Evolutionary conservation across 257 asterid species (phyloP), one percentile per base, ranked within the genome.

Genomic region (Nicotiana obtusifolia): DNA sequence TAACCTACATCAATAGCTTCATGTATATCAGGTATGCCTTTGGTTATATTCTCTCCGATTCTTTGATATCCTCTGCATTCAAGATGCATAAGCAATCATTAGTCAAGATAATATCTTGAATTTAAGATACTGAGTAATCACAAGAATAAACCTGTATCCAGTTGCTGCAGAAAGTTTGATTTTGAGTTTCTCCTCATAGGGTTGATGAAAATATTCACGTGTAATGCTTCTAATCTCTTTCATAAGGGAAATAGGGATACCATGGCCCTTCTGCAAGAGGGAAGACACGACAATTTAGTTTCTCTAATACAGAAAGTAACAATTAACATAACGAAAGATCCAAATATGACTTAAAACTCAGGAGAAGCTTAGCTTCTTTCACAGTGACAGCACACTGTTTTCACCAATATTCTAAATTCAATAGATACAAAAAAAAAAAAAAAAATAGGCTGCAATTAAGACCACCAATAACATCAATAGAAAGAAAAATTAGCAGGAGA

Each of bases 1-100:
- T 66, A 82, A 86, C 97, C 81, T 89, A 96, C 99, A 87, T 96
- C 99, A 44, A 96, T 92, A 65, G 99, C 99, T 92, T 96, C 99
- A 15, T 96, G 99, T 94, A 86, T 86, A 82, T 96, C 99, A 4
- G 94, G 97, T 26, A 84, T 82, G 49, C 98, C 99, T 88, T 91
- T 88, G 37, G 98, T 94, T 76, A 96, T 75, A 84, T 96, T 96
- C 85, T 90, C 90, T 10, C 98, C 93, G 8, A 93, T 86, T 53
- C 85, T 82, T 81, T 95, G 98, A 88, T 95, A 95, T 41, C 99
- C 99, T 87, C 99, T 95, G 92, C 88, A 83, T 68, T 64, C 33
- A 85, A 62, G 67, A 41, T 56, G 37, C 78, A 28, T 64, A 64
- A 64, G n/a, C 19, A 65, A 26, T 11, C 76, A 71, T 53, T 49